Conservation (phyloP, 352 stramenopile genomes). For the Globisporangium nagaii region DNA sequence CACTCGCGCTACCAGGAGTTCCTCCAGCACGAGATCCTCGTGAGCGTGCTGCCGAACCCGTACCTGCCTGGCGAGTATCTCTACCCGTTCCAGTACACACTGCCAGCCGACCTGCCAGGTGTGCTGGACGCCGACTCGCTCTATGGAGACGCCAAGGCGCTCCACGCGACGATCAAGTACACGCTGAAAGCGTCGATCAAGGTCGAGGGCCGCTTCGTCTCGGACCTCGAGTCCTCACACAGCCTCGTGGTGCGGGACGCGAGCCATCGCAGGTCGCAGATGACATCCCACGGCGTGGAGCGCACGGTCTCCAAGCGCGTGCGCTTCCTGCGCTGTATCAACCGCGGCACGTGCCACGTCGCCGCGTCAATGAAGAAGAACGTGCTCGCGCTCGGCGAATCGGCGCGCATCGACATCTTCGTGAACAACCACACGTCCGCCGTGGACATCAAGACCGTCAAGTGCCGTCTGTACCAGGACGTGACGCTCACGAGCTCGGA, state of each 20-base stretch:
- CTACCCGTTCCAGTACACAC: constrained; percentile 60
- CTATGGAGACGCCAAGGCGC: constrained; percentile 36
- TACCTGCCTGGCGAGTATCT: constrained; percentile 63
- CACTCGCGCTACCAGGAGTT: constrained; percentile 67
- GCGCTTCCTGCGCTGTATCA: constrained; percentile 46
- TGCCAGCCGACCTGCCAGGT: constrained; percentile 45
- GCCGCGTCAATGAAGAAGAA: constrained; percentile 62
- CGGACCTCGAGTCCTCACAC: constrained; percentile 56
- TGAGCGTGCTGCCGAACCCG: constrained; percentile 36
- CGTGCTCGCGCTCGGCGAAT: constrained; percentile 51
- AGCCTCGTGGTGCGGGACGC: constrained; percentile 44
- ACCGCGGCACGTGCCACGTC: constrained; percentile 52
- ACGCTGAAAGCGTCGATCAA: constrained; percentile 62
- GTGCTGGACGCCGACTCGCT: constrained; percentile 52
- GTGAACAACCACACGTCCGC: constrained; percentile 68
- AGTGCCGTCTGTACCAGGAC: constrained; percentile 53
- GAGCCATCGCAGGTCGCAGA: too few relatives aligned
- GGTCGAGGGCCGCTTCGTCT: constrained; percentile 63
- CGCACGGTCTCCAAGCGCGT: constrained; percentile 62
- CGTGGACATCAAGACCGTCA: constrained; percentile 40
- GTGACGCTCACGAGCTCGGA: constrained; percentile 40
- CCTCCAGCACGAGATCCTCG: constrained; percentile 55
- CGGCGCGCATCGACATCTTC: constrained; percentile 56
- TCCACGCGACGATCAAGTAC: constrained; percentile 77
- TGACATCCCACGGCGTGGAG: constrained; percentile 32